These are phyloP conservation scores for Salix exigua DNA, from an alignment of 345 rosid genomes.

Conservation along the genomic window DNA sequence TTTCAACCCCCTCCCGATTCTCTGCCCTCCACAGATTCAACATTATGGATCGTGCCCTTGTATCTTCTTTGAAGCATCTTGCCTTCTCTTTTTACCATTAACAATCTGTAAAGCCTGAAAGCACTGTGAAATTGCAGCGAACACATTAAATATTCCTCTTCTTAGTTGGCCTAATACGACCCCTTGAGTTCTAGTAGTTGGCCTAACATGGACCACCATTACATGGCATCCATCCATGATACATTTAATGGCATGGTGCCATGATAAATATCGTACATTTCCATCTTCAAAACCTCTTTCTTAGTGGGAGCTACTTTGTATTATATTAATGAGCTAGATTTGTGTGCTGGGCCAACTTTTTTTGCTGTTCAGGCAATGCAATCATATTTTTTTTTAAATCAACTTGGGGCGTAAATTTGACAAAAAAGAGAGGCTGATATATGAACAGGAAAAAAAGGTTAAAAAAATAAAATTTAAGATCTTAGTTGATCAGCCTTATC, in stretches of 20 bases:
- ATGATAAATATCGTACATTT: background rate
- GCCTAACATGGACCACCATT: too few species aligned
- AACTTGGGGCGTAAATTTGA: too few species aligned
- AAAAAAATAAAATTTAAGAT: too few species aligned
- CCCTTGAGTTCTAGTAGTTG: too few species aligned
- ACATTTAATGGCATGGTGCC: background rate
- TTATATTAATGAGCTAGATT: too few species aligned
- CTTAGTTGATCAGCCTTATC: background rate
- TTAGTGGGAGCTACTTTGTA: background rate
- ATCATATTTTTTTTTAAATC: too few species aligned
- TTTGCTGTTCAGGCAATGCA: background rate
- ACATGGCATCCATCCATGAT: background rate
- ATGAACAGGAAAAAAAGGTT: too few species aligned
- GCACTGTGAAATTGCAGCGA: background rate
- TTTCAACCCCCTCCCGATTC: background rate
- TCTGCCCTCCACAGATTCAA: background rate
- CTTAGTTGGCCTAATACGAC: too few species aligned
- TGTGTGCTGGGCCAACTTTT: too few species aligned
- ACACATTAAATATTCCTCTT: background rate
- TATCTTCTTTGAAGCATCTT: slow-evolving; percentile 3
- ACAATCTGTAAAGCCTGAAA: slow-evolving; percentile 6
- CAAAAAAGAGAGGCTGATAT: too few species aligned
- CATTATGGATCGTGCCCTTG: slow-evolving; percentile 1
- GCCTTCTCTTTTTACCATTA: slow-evolving; percentile 11
- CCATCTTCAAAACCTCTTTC: background rate